Percentiles rank a stretch among this genome's conserved stretches.
phyloP scores from a whole-genome alignment of 2,329 filamentous ascomycete species.

The Paraconiothyrium brasiliense region DNA sequence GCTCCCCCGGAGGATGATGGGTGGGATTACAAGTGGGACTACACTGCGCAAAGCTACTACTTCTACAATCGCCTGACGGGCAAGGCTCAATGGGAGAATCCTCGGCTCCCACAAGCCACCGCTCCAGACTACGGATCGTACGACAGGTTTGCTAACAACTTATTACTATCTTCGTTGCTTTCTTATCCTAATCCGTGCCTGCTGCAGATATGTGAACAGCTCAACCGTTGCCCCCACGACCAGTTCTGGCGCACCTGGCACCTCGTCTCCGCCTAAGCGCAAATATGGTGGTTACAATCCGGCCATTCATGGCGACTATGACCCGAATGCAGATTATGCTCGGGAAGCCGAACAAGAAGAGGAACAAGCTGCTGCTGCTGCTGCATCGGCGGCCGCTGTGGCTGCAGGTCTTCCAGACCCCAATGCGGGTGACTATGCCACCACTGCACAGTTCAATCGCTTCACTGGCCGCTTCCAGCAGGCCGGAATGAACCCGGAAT shows the following conservation, averaged over 20 bases:
- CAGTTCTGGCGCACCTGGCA: conserved; percentile 43
- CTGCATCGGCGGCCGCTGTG: conserved; percentile 35
- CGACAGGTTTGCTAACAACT: conserved; percentile 49
- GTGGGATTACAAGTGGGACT: conserved; percentile 84
- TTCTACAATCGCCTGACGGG: conserved; percentile 85
- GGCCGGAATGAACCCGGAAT: conserved; percentile 72
- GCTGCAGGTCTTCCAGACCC: conserved; percentile 36
- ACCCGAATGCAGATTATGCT: conserved; percentile 95
- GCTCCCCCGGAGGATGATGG: conserved; percentile 68
- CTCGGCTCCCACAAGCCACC: conserved; percentile 68
- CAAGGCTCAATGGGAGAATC: conserved; percentile 84
- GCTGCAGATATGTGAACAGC: conserved; percentile 33
- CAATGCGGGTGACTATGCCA: conserved; percentile 64
- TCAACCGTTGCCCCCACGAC: conserved; percentile 40
- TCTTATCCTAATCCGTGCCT: conserved; percentile 43
- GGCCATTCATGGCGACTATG: conserved; percentile 94
- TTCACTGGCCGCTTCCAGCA: conserved; percentile 87
- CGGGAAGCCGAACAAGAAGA: conserved; percentile 53
- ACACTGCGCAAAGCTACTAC: conserved; percentile 74
- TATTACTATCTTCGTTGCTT: conserved; percentile 33
- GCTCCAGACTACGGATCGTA: conserved; percentile 39
- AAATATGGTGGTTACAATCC: conserved; percentile 87
- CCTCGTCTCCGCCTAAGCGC: conserved; percentile 45
- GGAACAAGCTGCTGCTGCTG: conserved; percentile 43
- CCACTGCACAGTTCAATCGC: conserved; percentile 85